Conservation (phyloP, 2,329 filamentous ascomycete species). For the Aureobasidium zeae region DNA sequence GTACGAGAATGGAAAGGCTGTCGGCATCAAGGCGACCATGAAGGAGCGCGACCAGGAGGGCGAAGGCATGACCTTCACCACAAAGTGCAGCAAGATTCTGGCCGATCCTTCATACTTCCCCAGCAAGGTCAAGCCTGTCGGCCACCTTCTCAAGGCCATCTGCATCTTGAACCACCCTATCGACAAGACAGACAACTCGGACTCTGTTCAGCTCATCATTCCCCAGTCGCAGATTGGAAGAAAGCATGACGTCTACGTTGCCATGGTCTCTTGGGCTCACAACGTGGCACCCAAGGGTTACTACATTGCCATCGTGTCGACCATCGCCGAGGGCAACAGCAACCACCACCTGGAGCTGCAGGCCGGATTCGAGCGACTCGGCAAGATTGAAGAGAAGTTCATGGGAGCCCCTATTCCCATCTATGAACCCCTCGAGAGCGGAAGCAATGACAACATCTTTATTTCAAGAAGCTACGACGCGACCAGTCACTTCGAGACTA, state of each 20-base stretch:
- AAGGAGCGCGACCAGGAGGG: slow-evolving; percentile 66
- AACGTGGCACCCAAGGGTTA: slow-evolving; percentile 98
- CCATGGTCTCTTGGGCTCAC: slow-evolving; percentile 88
- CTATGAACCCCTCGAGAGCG: slow-evolving; percentile 80
- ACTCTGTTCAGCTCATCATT: slow-evolving; percentile 92
- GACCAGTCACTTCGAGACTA: slow-evolving; percentile 94
- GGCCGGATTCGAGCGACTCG: slow-evolving; percentile 83
- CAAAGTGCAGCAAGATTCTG: slow-evolving; percentile 91
- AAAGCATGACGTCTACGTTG: slow-evolving; percentile 97
- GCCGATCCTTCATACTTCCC: slow-evolving; percentile 97
- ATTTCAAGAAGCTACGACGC: slow-evolving; percentile 99
- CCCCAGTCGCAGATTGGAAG: slow-evolving; percentile 94
- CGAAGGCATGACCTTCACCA: slow-evolving; percentile 80
- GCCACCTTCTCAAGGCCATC: slow-evolving; percentile 89
- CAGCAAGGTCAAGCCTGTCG: slow-evolving; percentile 74
- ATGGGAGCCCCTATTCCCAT: slow-evolving; percentile 88
- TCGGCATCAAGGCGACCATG: slow-evolving; percentile 97
- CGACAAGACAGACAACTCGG: slow-evolving; percentile 75
- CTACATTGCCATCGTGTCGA: slow-evolving; percentile 97
- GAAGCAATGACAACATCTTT: slow-evolving; percentile 82
- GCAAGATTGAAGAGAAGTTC: slow-evolving; percentile 93
- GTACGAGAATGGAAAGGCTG: slow-evolving; percentile 77
- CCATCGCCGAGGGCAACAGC: slow-evolving; percentile 80
- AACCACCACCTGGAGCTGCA: slow-evolving; percentile 96
- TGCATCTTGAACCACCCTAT: slow-evolving; percentile 96